Evolutionary conservation across 768 basidiomycete species (phyloP), one percentile per base, ranked within the genome.

Genomic region (Dictyophora rubrovolvata): DNA sequence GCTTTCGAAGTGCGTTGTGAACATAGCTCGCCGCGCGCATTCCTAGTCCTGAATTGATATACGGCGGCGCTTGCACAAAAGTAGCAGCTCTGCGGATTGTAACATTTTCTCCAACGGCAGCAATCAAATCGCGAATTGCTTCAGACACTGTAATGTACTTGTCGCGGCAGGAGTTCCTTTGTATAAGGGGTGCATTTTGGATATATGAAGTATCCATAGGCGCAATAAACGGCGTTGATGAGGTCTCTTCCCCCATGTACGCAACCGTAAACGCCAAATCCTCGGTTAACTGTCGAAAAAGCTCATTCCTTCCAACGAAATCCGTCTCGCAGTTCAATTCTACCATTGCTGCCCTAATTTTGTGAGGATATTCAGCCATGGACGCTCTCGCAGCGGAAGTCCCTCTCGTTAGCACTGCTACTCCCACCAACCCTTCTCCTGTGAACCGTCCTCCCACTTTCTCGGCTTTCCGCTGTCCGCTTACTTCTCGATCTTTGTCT

Each of bases 281-380:
- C 46, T 78, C 76, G 12, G 88, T 86, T 42, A 94, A 79, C 56
- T 77, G 77, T 16, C 82, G 77, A 66, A 98, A 98, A 12, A 92
- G 75, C 60, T 86, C 81, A 65, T 91, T 94, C 63, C 89, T 74
- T 21, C 85, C 90, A 28, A 98, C 94, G 68, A 96, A 98, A 73
- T 98, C 94, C 55, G 94, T 96, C 74, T 98, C 94, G 74, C 94
- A 97, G 65, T 90, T 91, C 61, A 96, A 75, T 71, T 98, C 94
- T 59, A 97, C 75, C 80, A 96, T 87, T 18, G 87, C 84, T 11
- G 88, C 92, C 37, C 89, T 81, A 36, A 89, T 71, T 42, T 80
- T 77, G 1, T 77, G 77, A 18, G 69, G 69, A 7, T 28, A 28
- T 71, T 70, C 37, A 63, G 62, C 37, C 66, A 73, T 11, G 63